Conservation (phyloP, 1,284 basidiomycete species). For the Puccinia polysora region DNA sequence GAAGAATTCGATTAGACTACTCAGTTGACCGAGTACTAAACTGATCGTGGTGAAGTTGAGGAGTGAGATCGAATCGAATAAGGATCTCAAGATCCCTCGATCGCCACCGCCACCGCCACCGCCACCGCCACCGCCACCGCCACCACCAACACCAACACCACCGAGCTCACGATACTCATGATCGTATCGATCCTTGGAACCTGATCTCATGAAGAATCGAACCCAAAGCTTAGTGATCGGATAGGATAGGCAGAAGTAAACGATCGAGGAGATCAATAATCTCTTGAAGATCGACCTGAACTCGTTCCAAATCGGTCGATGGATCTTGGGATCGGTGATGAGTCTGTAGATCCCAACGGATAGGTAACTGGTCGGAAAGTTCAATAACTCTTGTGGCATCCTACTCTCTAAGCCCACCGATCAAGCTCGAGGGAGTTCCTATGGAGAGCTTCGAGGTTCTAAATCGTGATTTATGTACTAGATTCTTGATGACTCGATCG, state of each 20-base stretch:
- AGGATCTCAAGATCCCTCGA: not conserved
- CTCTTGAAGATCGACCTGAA: slow-evolving; percentile 8
- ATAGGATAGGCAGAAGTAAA: slow-evolving; percentile 4
- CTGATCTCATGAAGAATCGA: slow-evolving; percentile 3
- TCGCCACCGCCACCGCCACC: not conserved
- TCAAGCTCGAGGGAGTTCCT: too few species aligned
- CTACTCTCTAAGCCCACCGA: not conserved
- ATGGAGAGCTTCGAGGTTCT: too few species aligned
- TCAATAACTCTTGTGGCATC: slow-evolving; percentile 59
- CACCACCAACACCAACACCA: too few species aligned
- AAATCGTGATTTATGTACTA: too few species aligned
- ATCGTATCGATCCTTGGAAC: too few species aligned
- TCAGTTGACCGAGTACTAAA: slow-evolving; percentile 67
- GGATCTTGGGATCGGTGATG: slow-evolving; percentile 63
- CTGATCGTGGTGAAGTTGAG: slow-evolving; percentile 64
- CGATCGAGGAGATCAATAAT: not conserved
- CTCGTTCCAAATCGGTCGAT: slow-evolving; percentile 63
- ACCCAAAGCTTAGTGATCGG: slow-evolving; percentile 32
- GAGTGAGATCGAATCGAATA: slow-evolving; percentile 1
- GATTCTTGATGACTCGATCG: too few species aligned
- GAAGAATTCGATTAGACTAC: slow-evolving; percentile 70
- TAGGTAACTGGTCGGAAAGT: slow-evolving; percentile 68
- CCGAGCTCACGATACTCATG: not conserved
- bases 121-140: too few species aligned
- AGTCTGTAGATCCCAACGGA: slow-evolving; percentile 69